Evolutionary conservation across 1,284 basidiomycete genomes (phyloP).

Genomic region (Heterobasidion parviporum): DNA sequence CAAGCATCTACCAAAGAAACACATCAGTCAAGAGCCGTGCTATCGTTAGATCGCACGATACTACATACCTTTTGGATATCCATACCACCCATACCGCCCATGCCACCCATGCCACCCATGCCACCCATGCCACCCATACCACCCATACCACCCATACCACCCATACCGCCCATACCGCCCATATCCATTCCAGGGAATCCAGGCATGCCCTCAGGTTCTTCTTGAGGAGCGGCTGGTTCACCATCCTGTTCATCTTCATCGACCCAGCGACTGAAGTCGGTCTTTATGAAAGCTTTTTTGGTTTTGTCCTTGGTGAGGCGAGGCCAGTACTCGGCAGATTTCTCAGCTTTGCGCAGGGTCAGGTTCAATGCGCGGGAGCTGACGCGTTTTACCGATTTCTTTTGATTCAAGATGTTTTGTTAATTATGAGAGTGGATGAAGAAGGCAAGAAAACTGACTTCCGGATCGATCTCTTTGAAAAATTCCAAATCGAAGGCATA

Average conservation of each 20-base stretch:
- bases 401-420: conserved; percentile 9
- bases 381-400: conserved; percentile 61
- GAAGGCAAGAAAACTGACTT: conserved; percentile 35
- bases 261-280: conserved; percentile 89
- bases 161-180: conserved; percentile 39
- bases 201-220: conserved; percentile 33
- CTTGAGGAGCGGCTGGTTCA: conserved; percentile 30
- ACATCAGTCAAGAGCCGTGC: background rate
- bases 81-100: conserved; percentile 29
- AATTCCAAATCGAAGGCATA: conserved; percentile 72
- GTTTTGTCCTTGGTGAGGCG: conserved; percentile 83
- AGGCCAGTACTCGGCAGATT: conserved; percentile 78
- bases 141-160: conserved; percentile 28
- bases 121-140: conserved; percentile 12
- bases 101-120: conserved; percentile 30
- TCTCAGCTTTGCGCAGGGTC: conserved; percentile 76
- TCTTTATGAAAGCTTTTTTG: conserved; percentile 77
- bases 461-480: conserved; percentile 64
- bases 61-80: conserved; percentile 19
- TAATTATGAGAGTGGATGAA: background rate
- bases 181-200: conserved; percentile 33
- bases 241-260: conserved; percentile 94
- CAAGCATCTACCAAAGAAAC: conserved; percentile 50
- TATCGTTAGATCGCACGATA: conserved; percentile 14
- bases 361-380: conserved; percentile 60